Percentiles rank a stretch among this genome's conserved stretches.
Conservation (phyloP, 2,329 filamentous ascomycete genomes). For the Colletotrichum noveboracense region DNA sequence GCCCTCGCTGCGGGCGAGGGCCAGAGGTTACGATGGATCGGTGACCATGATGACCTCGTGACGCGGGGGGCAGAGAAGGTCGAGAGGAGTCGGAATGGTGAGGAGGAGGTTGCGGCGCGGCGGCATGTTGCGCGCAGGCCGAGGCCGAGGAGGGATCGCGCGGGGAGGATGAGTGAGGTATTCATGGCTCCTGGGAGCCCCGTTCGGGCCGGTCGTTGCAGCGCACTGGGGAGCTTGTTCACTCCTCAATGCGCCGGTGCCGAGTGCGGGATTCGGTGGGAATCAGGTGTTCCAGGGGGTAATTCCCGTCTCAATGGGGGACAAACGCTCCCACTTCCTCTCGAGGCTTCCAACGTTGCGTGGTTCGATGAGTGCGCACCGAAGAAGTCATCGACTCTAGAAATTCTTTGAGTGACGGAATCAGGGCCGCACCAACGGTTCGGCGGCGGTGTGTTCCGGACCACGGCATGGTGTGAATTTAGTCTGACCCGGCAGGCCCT, state of each 20-base stretch:
- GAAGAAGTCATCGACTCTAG: not conserved
- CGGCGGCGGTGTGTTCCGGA: not conserved
- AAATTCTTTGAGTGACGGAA: constrained; percentile 11
- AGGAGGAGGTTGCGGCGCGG: not conserved
- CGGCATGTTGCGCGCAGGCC: constrained; percentile 10
- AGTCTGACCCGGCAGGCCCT: not conserved
- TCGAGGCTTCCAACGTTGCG: not conserved
- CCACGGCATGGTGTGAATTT: not conserved
- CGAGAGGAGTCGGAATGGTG: not conserved
- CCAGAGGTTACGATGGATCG: not conserved
- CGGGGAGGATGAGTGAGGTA: constrained; percentile 13
- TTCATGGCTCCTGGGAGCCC: constrained; percentile 19
- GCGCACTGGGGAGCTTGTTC: constrained; percentile 1
- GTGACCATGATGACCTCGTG: not conserved
- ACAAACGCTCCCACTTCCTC: not conserved
- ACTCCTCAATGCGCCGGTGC: constrained; percentile 16
- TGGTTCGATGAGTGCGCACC: not conserved
- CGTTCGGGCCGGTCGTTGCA: not conserved
- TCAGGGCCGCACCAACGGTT: not conserved
- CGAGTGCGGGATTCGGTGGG: not conserved
- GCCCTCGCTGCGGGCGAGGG: constrained; percentile 1
- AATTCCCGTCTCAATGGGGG: not conserved
- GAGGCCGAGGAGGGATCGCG: constrained; percentile 11
- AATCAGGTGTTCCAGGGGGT: not conserved
- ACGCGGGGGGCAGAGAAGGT: not conserved